These are phyloP conservation scores for Penicillium thymicola DNA, from an alignment of 2,329 filamentous ascomycete species.

Conservation along the genomic window DNA sequence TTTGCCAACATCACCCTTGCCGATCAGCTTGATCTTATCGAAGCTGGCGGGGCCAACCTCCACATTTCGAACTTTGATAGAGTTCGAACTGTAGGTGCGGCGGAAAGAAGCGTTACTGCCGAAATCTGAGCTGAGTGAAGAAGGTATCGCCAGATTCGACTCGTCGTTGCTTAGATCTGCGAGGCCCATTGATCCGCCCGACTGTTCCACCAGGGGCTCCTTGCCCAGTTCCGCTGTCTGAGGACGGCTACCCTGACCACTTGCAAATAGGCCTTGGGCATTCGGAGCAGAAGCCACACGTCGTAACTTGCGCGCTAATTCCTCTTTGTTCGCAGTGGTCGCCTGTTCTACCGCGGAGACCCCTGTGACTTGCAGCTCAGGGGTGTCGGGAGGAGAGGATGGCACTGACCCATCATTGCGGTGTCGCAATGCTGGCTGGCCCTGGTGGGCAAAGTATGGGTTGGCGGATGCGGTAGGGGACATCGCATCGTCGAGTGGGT, in stretches of 20 bases:
- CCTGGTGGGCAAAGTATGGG: constrained; percentile 96
- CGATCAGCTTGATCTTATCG: constrained; percentile 99
- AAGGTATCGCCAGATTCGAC: constrained; percentile 30
- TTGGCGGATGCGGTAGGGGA: constrained; percentile 94
- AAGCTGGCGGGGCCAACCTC: constrained; percentile 95
- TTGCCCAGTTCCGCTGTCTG: constrained; percentile 84
- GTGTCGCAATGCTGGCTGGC: constrained; percentile 86
- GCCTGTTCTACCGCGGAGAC: constrained; percentile 64
- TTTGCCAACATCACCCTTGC: constrained; percentile 97
- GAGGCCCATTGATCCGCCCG: constrained; percentile 52
- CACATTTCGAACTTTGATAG: constrained; percentile 96
- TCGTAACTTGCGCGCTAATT: constrained; percentile 85
- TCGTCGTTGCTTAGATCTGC: constrained; percentile 44
- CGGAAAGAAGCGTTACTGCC: constrained; percentile 73
- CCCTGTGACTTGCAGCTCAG: constrained; percentile 69
- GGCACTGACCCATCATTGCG: constrained; percentile 93
- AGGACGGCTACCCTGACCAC: constrained; percentile 64
- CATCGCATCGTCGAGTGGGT: constrained; percentile 80
- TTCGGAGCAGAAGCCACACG: constrained; percentile 96
- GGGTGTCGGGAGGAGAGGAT: constrained; percentile 87
- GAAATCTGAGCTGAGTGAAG: constrained; percentile 50
- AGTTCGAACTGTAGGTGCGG: constrained; percentile 97
- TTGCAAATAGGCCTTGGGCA: constrained; percentile 83
- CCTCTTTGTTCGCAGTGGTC: constrained; percentile 81
- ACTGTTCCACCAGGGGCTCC: constrained; percentile 65